Base-by-base conservation (phyloP, 2,329 filamentous ascomycete species). In the Stagonosporopsis chrysanthemi region DNA sequence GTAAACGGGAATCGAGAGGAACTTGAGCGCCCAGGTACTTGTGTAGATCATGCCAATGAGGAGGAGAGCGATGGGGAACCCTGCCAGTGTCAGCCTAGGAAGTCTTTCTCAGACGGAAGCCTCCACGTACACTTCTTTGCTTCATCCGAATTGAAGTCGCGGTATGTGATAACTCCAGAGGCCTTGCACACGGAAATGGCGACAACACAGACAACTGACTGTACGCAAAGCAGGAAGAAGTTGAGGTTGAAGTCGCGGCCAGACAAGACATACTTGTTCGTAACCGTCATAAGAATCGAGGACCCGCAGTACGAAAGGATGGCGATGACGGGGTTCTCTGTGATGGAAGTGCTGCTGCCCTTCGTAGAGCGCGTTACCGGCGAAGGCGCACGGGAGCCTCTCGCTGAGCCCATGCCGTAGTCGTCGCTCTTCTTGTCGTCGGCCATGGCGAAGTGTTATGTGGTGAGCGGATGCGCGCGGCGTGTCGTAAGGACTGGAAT, bases 11-110 rank as follows among this genome's bases (percentile, higher is more conserved):
- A 99, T 96, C 29, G 93, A 97, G 60, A 99, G 90, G 79, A 89
- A 98, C 79, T 97, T 92, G 42, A 99, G 87, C 19, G 95, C 92
- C 82, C 97, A 97, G 72, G 91, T 95, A 72, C 92, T 89, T 52
- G 95, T 98, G 81, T 98, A 99, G 79, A 99, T 98, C 95, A 98
- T 99, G 75, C 92, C 93, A 74, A 98, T 95, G 64, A 99, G 88
- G 61, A 98, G 90, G 52, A 97, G 83, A 56, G 95, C 96, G 71
- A 99, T 92, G 45, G 95, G 95, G 73, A 98, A 97, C 95, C 93
- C 92, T 96, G 69, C 12, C 51, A 26, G 17, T 45, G 55, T 69
- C 54, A 72, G 63, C 29, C 19, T 47, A 43, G 17, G 52, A 39
- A 26, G 15, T 33, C 22, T 45, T 35, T 24, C 9, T 14, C 3